Evolutionary conservation across 768 basidiomycete species (phyloP).

Genomic region (Mycena latifolia): DNA sequence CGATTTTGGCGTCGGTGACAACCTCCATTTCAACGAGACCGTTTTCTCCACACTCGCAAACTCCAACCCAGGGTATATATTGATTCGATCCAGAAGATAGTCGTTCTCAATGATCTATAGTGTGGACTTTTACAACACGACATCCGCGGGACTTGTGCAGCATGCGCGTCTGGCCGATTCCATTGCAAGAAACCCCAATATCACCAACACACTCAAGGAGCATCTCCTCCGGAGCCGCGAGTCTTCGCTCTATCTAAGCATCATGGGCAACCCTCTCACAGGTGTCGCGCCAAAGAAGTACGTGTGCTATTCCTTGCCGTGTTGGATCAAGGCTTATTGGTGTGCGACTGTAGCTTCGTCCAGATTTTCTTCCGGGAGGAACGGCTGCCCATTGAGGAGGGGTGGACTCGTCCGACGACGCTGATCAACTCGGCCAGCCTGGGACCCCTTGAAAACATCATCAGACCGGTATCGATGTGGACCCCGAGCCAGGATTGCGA

Average conservation of each 20-base stretch:
- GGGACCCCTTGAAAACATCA: background rate
- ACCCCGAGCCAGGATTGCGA: conserved; percentile 14
- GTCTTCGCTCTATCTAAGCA: conserved; percentile 27
- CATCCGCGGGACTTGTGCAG: conserved; percentile 30
- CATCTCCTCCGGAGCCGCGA: conserved; percentile 26
- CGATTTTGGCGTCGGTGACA: conserved; percentile 25
- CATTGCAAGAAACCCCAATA: conserved; percentile 19
- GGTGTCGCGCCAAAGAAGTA: conserved; percentile 34
- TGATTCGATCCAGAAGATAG: no score
- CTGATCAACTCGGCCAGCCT: conserved; percentile 15
- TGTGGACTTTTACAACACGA: conserved; percentile 31
- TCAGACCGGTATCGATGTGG: conserved; percentile 24
- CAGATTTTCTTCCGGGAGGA: no score
- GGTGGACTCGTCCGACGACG: conserved; percentile 28
- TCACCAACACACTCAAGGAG: conserved; percentile 33
- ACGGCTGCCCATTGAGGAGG: conserved; percentile 33
- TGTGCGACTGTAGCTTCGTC: conserved; percentile 27
- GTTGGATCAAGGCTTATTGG: background rate
- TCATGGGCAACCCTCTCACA: conserved; percentile 28
- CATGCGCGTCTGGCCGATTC: conserved; percentile 25
- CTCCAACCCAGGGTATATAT: conserved; percentile 32
- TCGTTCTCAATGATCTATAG: no score
- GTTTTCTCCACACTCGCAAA: conserved; percentile 28
- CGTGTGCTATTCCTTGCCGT: background rate
- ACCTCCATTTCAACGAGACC: conserved; percentile 34